These are phyloP conservation scores for Pestalotiopsis sp. DNA, from an alignment of 2,329 filamentous ascomycete genomes.

Conservation along the genomic window DNA sequence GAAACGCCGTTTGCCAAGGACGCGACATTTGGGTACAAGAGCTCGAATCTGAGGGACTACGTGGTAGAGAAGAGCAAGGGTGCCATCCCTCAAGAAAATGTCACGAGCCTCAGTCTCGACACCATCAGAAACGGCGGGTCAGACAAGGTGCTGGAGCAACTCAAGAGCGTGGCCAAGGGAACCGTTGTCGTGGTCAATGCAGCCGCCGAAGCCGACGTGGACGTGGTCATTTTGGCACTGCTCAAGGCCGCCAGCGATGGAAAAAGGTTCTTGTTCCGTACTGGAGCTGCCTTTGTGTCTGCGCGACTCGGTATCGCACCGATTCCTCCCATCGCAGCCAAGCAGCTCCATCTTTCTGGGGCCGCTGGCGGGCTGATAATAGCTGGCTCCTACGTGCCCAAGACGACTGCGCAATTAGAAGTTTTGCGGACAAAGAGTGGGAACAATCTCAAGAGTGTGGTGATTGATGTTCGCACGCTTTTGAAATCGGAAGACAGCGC, in stretches of 20 bases:
- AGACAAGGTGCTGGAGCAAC: slow-evolving; percentile 37
- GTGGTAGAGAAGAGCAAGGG: slow-evolving; percentile 54
- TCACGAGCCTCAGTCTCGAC: slow-evolving; percentile 44
- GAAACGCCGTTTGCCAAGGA: slow-evolving; percentile 58
- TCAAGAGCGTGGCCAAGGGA: slow-evolving; percentile 36
- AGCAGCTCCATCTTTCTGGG: slow-evolving; percentile 38
- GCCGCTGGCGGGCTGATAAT: slow-evolving; percentile 51
- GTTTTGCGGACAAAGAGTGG: slow-evolving; percentile 38
- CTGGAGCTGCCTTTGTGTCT: slow-evolving; percentile 42
- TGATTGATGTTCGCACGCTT: slow-evolving; percentile 48
- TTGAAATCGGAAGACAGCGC: slow-evolving; percentile 36
- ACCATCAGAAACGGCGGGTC: slow-evolving; percentile 49
- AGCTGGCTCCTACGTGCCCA: slow-evolving; percentile 59
- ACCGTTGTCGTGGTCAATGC: slow-evolving; percentile 53
- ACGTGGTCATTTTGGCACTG: slow-evolving; percentile 52
- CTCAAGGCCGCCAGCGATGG: slow-evolving; percentile 34
- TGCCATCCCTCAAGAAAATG: slow-evolving; percentile 34
- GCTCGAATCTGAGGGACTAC: slow-evolving; percentile 53
- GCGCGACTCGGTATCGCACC: slow-evolving; percentile 51
- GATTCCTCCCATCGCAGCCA: slow-evolving; percentile 49
- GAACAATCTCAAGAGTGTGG: slow-evolving; percentile 42
- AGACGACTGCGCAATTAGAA: slow-evolving; percentile 56
- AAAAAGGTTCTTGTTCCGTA: slow-evolving; percentile 38
- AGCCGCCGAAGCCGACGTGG: slow-evolving; percentile 53
- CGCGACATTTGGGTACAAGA: slow-evolving; percentile 57